Evolutionary conservation across 306 rosid species (phyloP).

Genomic region (Neltuma alba): DNA sequence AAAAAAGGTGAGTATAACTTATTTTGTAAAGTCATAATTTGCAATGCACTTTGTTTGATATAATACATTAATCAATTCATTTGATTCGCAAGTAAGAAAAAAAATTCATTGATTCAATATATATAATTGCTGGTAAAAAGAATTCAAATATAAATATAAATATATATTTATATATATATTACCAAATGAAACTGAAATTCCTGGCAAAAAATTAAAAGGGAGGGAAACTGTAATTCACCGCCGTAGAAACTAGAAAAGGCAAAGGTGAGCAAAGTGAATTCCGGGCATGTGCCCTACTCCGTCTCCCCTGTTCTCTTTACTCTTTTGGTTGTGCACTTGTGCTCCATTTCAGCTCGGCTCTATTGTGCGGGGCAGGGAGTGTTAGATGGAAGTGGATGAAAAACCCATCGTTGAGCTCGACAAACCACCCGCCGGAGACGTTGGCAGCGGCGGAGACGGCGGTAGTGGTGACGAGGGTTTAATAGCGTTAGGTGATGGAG

Average conservation of each 20-base stretch:
- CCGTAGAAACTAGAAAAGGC: not conserved
- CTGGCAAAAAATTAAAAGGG: no score
- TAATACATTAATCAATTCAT: no score
- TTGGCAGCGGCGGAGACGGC: slow-evolving; percentile 13
- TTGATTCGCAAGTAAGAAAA: no score
- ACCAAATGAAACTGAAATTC: no score
- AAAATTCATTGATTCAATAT: no score
- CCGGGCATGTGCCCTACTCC: slow-evolving; percentile 44
- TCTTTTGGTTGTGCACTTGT: not conserved
- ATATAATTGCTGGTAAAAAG: no score
- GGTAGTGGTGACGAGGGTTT: slow-evolving; percentile 67
- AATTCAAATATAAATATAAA: no score
- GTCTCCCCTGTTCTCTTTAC: slow-evolving; percentile 8
- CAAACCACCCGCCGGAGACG: slow-evolving; percentile 28
- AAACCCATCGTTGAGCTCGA: slow-evolving; percentile 27
- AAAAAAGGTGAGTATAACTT: no score
- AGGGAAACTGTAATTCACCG: not conserved
- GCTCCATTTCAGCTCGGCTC: not conserved
- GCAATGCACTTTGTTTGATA: no score
- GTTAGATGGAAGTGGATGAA: slow-evolving; percentile 50
- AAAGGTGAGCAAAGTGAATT: not conserved
- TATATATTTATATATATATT: no score
- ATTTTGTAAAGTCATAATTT: no score
- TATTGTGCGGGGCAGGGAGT: not conserved
- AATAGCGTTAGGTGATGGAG: slow-evolving; percentile 39